These are phyloP conservation scores for Nephelium lappaceum DNA, from an alignment of 345 rosid species.

Conservation along the genomic window DNA sequence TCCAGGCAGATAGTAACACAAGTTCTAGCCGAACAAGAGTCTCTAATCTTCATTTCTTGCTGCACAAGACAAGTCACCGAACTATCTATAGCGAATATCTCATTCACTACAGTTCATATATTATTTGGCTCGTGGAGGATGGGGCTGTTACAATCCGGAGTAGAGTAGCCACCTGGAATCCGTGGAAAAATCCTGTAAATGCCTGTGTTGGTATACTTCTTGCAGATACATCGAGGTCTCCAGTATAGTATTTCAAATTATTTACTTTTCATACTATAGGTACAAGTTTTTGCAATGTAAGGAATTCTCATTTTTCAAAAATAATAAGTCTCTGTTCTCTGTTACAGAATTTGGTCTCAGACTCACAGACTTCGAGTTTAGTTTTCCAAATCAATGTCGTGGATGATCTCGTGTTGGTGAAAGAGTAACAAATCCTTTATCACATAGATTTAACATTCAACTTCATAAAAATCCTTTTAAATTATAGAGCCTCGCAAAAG, in stretches of 20 bases:
- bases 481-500: no score
- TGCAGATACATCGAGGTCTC: background rate
- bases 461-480: no score
- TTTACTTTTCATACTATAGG: background rate
- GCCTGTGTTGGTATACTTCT: background rate
- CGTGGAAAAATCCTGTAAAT: slow-evolving; percentile 8
- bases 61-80: background rate
- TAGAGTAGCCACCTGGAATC: slow-evolving; percentile 7
- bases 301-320: background rate
- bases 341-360: background rate
- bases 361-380: background rate
- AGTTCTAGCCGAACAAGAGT: slow-evolving; percentile 11
- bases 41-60: background rate
- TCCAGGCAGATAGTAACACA: slow-evolving; percentile 37
- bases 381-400: no score
- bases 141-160: no score
- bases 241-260: background rate
- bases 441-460: no score
- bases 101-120: slow-evolving; percentile 14
- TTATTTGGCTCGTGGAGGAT: slow-evolving; percentile 17
- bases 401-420: no score
- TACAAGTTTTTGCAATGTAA: slow-evolving; percentile 4
- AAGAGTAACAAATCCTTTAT: no score
- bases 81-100: background rate
- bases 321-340: background rate